Base-by-base conservation (phyloP, 2,329 filamentous ascomycete genomes). In the Arthrobotrys musiformis region DNA sequence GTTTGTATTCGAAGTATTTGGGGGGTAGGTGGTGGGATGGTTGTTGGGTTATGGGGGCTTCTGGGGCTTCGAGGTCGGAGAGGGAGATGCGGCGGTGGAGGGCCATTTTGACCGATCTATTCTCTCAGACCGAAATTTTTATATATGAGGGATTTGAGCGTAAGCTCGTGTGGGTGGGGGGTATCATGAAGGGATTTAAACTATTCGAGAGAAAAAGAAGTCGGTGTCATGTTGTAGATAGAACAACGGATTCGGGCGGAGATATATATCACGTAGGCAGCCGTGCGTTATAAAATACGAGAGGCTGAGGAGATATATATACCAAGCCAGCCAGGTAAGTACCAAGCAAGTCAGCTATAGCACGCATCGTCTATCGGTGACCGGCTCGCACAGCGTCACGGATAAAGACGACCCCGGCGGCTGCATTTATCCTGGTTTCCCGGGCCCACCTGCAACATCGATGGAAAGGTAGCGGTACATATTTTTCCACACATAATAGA, bases 41-140 rank as follows among this genome's bases (percentile, higher is more conserved):
- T 40, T 63, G 70, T 15, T 24, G 2, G 15, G 63, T 37, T 30
- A 63, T 48, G 30, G 24, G 44, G 33, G 44, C 46, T 54, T 69
- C 64, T 13, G 48, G 40, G 37, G 35, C 35, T 33, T 62, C 70
- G 37, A 76, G 42, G 35, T 76, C 70, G 48, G 70, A 76, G 63
- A 76, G 56, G 61, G 70, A 76, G 54, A 76, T 76, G 48, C 70
- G 70, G 33, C 70, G 70, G 48, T 76, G 63, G 2, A 76, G 70
- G 24, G 50, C 54, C 54, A 58, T 58, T n/a, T n/a, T n/a, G n/a
- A n/a, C n/a, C n/a, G n/a, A n/a, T n/a, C n/a, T n/a, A n/a, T n/a
- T n/a, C n/a, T n/a, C n/a, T n/a, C n/a, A n/a, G n/a, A 4, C 13
- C 28, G 11, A 28, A n/a, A 28, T 26, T 22, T 56, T 13, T 61